Evolutionary conservation across 805 yeast species (phyloP).

Genomic region (Saturnispora ahearnii): DNA sequence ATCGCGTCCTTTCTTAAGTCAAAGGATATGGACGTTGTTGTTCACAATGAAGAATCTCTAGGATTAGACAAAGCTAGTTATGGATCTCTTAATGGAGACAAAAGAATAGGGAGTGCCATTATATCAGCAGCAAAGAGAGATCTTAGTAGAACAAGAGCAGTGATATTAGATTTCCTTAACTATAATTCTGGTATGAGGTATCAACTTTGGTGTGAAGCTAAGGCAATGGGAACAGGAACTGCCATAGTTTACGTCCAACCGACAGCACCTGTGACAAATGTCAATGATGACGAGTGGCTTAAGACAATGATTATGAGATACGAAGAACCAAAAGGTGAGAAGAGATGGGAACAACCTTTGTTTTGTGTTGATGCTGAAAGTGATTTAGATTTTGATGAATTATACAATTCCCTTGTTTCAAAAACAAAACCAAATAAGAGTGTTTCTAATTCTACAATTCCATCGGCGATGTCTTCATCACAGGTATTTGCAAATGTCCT

Average conservation of each 20-base stretch:
- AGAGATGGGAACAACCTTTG: constrained; percentile 92
- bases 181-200: constrained; percentile 94
- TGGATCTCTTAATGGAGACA: constrained; percentile 64
- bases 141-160: constrained; percentile 57
- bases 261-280: constrained; percentile 22
- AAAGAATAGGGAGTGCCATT: constrained; percentile 73
- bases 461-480: not conserved
- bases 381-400: constrained; percentile 51
- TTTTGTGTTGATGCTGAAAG: constrained; percentile 59
- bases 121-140: constrained; percentile 85
- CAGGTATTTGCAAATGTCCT: not conserved
- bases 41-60: constrained; percentile 70
- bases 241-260: constrained; percentile 78
- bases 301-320: constrained; percentile 70
- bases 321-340: constrained; percentile 84
- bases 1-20: constrained; percentile 47
- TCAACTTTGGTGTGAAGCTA: constrained; percentile 90
- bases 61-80: constrained; percentile 66
- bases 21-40: constrained; percentile 47
- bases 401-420: constrained; percentile 37
- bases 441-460: constrained; percentile 8
- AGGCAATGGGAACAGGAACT: constrained; percentile 70
- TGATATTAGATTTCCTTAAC: constrained; percentile 75
- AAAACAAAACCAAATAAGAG: constrained; percentile 6
- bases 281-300: constrained; percentile 49